Conservation (phyloP, 2,329 filamentous ascomycete genomes). For the Fusarium graminum region DNA sequence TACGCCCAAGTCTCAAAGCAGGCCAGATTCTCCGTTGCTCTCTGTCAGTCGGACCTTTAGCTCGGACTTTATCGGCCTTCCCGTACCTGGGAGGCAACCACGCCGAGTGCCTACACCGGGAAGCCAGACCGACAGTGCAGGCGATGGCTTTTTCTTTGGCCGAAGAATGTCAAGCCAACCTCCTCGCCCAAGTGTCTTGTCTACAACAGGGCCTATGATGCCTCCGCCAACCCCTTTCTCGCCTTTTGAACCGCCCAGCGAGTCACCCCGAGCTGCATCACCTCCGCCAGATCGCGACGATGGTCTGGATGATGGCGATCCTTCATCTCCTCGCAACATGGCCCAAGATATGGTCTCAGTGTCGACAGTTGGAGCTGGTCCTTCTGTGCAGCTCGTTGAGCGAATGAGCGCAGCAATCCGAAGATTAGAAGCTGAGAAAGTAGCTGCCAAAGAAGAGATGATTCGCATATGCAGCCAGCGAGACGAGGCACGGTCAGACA, state of each 20-base stretch:
- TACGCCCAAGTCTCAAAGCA: constrained; percentile 61
- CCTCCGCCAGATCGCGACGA: constrained; percentile 64
- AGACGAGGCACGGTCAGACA: constrained; percentile 91
- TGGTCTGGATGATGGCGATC: constrained; percentile 60
- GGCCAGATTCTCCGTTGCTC: constrained; percentile 68
- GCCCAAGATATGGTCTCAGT: constrained; percentile 89
- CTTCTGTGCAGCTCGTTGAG: constrained; percentile 94
- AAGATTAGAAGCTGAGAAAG: constrained; percentile 90
- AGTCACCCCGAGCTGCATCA: constrained; percentile 55
- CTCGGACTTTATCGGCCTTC: constrained; percentile 65
- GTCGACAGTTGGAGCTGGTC: constrained; percentile 89
- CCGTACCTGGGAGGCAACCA: constrained; percentile 54
- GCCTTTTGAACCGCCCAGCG: constrained; percentile 59
- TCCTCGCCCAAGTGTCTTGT: constrained; percentile 58
- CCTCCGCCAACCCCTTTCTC: constrained; percentile 59
- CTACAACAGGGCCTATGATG: constrained; percentile 54
- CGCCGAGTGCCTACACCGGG: constrained; percentile 59
- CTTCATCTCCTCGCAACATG: constrained; percentile 74
- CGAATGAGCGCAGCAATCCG: constrained; percentile 95
- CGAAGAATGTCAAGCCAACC: constrained; percentile 67
- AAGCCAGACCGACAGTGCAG: constrained; percentile 60
- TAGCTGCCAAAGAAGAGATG: constrained; percentile 88
- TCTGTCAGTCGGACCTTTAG: constrained; percentile 66
- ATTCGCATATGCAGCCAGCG: constrained; percentile 83
- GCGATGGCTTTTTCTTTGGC: constrained; percentile 56